Conservation (phyloP, 345 rosid genomes). For the Eucalyptus erythrocorys region DNA sequence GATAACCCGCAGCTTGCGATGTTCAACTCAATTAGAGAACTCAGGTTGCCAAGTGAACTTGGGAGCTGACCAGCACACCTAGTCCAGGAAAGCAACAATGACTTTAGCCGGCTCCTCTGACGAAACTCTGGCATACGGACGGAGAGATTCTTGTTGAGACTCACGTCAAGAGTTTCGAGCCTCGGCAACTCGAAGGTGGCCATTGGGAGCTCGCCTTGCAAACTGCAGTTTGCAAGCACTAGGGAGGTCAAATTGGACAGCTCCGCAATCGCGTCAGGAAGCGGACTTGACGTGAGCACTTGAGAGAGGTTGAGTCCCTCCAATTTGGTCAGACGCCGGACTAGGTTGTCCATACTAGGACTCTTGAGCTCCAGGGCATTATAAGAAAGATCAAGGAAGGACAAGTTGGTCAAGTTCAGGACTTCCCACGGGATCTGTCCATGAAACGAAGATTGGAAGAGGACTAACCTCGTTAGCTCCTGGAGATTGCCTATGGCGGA, state of each 20-base stretch:
- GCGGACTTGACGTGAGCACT: not conserved
- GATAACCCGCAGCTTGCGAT: not conserved
- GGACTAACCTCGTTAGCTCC: not conserved
- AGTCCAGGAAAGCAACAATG: not conserved
- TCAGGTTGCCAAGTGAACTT: not conserved
- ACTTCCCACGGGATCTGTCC: constrained; percentile 4
- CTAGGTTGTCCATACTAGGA: not conserved
- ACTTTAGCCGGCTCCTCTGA: not conserved
- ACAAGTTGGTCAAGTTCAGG: not conserved
- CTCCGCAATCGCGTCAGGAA: not conserved
- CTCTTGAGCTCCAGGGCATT: not conserved
- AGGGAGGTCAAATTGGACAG: not conserved
- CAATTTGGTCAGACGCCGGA: not conserved
- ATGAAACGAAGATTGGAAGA: not conserved
- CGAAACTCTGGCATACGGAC: constrained; percentile 4
- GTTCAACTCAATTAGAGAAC: not conserved
- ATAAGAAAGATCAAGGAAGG: constrained; percentile 1
- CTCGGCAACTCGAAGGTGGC: not conserved
- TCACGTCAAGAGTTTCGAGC: not conserved
- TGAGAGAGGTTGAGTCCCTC: not conserved
- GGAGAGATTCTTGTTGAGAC: not conserved
- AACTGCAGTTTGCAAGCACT: not conserved
- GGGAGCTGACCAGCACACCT: not conserved
- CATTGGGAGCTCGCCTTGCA: not conserved
- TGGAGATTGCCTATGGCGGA: not conserved